Conservation (phyloP, 1,139 yeast genomes). For the Sugiyamaella sp. region DNA sequence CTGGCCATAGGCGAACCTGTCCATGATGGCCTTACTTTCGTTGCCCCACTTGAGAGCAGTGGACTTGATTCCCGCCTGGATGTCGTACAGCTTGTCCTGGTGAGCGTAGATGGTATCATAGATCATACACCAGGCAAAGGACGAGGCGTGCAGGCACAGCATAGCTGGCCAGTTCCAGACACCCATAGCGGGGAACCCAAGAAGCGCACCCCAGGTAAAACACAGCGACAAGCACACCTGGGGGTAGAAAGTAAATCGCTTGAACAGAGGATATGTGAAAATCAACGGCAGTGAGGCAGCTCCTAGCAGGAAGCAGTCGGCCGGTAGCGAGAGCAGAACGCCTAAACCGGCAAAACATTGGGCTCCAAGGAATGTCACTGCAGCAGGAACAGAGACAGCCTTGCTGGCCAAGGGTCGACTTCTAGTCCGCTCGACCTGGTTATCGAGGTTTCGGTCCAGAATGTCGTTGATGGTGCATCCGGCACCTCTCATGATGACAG, state of each 20-base stretch:
- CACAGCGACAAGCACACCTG: constrained; percentile 81
- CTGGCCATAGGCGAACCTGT: constrained; percentile 67
- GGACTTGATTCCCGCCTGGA: constrained; percentile 87
- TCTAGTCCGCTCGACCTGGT: constrained; percentile 81
- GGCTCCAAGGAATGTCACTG: constrained; percentile 70
- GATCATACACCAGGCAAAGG: constrained; percentile 90
- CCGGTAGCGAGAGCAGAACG: constrained; percentile 71
- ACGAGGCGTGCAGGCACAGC: constrained; percentile 73
- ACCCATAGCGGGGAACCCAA: constrained; percentile 97
- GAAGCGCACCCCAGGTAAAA: constrained; percentile 92
- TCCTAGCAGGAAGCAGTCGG: constrained; percentile 80
- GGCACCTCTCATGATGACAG: constrained; percentile 93
- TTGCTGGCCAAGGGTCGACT: constrained; percentile 93
- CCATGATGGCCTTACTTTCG: constrained; percentile 68
- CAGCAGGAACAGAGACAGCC: constrained; percentile 70
- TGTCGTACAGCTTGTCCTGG: constrained; percentile 89
- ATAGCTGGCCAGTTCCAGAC: constrained; percentile 71
- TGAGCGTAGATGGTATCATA: constrained; percentile 98
- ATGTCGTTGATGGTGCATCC: constrained; percentile 96
- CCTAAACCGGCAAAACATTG: constrained; percentile 79
- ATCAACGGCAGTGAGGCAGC: constrained; percentile 80
- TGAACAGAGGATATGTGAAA: constrained; percentile 87
- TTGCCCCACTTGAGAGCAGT: constrained; percentile 95
- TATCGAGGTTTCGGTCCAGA: constrained; percentile 79
- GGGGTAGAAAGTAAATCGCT: constrained; percentile 93